A percentile compares a stretch with the other conserved stretches of the same genome.
phyloP scores from a whole-genome alignment of 2,329 filamentous ascomycete genomes.

The Didymella lethalis region DNA sequence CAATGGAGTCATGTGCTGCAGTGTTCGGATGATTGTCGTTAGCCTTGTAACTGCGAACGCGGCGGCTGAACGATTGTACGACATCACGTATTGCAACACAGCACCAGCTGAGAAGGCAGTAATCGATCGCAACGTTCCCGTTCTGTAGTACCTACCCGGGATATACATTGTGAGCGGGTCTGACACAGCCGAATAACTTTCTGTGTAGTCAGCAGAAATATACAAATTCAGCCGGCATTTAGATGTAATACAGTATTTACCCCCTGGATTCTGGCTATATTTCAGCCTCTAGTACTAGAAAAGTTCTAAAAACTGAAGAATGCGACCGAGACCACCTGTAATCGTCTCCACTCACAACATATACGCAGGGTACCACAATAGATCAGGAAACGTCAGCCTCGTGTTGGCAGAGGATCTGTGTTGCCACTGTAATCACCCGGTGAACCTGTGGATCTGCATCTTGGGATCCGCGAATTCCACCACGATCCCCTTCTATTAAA shows the following conservation, averaged over 20 bases:
- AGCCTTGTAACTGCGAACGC: slow-evolving; percentile 1
- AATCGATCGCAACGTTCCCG: slow-evolving; percentile 6
- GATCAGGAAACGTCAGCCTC: slow-evolving; percentile 11
- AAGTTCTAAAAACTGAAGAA: no score
- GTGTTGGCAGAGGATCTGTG: slow-evolving; percentile 9
- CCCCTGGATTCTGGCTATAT: no score
- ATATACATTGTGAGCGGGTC: no score
- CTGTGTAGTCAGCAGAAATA: no score
- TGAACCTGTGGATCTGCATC: slow-evolving; percentile 20
- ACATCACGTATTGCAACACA: slow-evolving; percentile 11
- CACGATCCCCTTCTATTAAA: slow-evolving; percentile 11
- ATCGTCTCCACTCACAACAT: no score
- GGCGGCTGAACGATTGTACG: slow-evolving; percentile 10
- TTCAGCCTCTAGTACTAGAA: no score
- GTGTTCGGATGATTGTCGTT: slow-evolving; percentile 7
- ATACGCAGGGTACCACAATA: not conserved
- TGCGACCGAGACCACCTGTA: no score
- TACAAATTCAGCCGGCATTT: no score
- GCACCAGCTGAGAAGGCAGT: slow-evolving; percentile 6
- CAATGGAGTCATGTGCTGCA: slow-evolving; percentile 9
- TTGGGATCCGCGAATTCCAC: slow-evolving; percentile 10
- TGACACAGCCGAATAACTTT: no score
- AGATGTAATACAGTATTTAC: no score
- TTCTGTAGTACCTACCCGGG: not conserved
- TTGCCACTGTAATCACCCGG: slow-evolving; percentile 16